phyloP scores from a whole-genome alignment of 306 rosid genomes.

The Cucumis cinereus region DNA sequence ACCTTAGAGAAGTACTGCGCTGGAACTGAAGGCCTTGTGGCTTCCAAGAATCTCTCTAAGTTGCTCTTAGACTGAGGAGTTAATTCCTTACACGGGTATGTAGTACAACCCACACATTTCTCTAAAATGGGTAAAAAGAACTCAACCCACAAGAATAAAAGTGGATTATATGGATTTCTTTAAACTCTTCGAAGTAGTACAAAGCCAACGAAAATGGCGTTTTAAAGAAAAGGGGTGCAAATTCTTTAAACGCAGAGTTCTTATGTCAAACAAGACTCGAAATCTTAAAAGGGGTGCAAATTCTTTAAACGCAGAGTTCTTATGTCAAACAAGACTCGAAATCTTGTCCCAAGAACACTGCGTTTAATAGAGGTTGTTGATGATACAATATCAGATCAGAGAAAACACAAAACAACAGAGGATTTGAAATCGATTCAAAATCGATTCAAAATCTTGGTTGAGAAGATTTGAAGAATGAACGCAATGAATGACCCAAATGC shows the following conservation, averaged over 20 bases:
- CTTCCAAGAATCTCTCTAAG: conserved; percentile 55
- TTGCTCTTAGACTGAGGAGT: conserved; percentile 23
- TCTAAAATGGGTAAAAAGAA: not conserved
- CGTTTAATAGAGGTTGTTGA: not conserved
- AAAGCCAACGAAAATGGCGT: not conserved
- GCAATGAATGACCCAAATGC: conserved; percentile 18
- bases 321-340: not conserved
- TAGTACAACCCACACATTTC: conserved; percentile 7
- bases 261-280: not conserved
- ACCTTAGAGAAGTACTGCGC: conserved; percentile 82
- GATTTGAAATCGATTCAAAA: not conserved
- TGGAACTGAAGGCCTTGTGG: conserved; percentile 54
- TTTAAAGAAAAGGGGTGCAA: not conserved
- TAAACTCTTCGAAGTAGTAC: not conserved
- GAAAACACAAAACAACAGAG: not conserved
- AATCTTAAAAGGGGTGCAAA: not conserved
- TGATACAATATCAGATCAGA: not conserved
- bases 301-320: not conserved
- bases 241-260: not conserved
- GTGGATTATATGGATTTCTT: not conserved
- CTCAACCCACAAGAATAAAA: not conserved
- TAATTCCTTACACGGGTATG: conserved; percentile 20
- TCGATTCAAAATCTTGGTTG: conserved; percentile 17
- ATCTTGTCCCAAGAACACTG: not conserved
- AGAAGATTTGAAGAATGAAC: conserved; percentile 12